Base-by-base conservation (phyloP, 208 protist species). In the Crithidia acanthocephali region DNA sequence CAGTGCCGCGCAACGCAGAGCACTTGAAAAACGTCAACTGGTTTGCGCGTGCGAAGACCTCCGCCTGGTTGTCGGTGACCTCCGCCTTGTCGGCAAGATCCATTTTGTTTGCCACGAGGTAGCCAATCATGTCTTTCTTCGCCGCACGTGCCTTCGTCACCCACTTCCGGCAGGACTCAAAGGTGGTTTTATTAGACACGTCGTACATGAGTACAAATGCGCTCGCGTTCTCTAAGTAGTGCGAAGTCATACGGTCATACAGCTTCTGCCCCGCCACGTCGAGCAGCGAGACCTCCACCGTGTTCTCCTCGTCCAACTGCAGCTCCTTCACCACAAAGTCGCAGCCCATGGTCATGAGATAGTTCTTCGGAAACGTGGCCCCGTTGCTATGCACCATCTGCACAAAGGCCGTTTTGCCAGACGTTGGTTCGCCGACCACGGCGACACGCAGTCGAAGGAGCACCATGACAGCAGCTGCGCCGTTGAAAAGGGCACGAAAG, bases 261-360 rank as follows among this genome's bases (percentile, higher is more conserved):
- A 95, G 69, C 66, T 87, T 85, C 65, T 96, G 91, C 40, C 94
- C 94, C 13, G 84, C 87, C 23, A 98, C 77, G 62, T 98, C 94
- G 33, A 93, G 85, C 27, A 98, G 73, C 22, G 88, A 86, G 55
- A 98, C 83, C 71, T 98, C 94, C 10, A 97, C 92, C 8, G 78
- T 89, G 65, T 85, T 85, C 11, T 93, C 82, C n/a, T 96, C 83
- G 56, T 93, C 86, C 28, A 97, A 23, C 11, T 52, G 44, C 16
- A 97, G 55, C 64, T 98, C 92, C 78, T 96, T 98, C 23, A 96
- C 87, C 23, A 91, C 79, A 80, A 98, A 92, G 51, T 98, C 94
- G 68, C 93, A 95, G 7, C 94, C 94, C 78, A 90, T 87, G 6
- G 94, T 98, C 94, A 98, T 97, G n/a, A 95, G 33, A 72, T 98